Conservation (phyloP, 768 basidiomycete genomes). For the Boletus fagicola region DNA sequence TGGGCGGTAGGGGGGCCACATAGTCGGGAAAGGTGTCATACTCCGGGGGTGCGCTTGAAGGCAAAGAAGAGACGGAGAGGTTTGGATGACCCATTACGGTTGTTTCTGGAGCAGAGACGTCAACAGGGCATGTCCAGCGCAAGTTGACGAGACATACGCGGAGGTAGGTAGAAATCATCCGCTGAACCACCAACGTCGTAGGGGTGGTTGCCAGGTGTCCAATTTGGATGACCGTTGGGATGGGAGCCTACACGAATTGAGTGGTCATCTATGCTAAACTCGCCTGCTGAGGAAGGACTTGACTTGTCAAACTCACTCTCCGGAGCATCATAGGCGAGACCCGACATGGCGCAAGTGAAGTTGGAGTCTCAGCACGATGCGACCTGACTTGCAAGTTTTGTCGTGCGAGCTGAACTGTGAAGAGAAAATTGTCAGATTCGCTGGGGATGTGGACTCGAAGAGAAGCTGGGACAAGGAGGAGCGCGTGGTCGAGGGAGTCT, state of each 20-base stretch:
- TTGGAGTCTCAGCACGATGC: background rate
- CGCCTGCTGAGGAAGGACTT: constrained; percentile 7
- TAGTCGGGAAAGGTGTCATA: constrained; percentile 28
- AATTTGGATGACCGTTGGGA: constrained; percentile 7
- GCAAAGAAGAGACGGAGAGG: constrained; percentile 46
- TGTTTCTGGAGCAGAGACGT: constrained; percentile 17
- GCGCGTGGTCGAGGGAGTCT: background rate
- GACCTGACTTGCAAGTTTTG: background rate
- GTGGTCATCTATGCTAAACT: constrained; percentile 3
- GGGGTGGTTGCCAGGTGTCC: background rate
- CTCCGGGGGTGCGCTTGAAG: constrained; percentile 37
- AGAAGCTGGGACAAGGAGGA: background rate
- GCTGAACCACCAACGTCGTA: constrained; percentile 4
- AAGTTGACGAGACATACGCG: constrained; percentile 21
- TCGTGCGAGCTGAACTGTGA: background rate
- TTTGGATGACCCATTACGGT: constrained; percentile 45
- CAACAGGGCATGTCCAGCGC: constrained; percentile 3
- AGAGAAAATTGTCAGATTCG: background rate
- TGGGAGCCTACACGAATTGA: constrained; percentile 1
- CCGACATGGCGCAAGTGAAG: constrained; percentile 25
- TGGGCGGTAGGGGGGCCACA: constrained; percentile 35
- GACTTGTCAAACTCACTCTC: constrained; percentile 14
- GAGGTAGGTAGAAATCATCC: constrained; percentile 20
- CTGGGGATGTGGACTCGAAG: background rate
- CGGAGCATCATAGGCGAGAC: constrained; percentile 30